These are phyloP conservation scores for Narthecium ossifragum DNA, from an alignment of 106 monocot genomes.

Conservation along the genomic window DNA sequence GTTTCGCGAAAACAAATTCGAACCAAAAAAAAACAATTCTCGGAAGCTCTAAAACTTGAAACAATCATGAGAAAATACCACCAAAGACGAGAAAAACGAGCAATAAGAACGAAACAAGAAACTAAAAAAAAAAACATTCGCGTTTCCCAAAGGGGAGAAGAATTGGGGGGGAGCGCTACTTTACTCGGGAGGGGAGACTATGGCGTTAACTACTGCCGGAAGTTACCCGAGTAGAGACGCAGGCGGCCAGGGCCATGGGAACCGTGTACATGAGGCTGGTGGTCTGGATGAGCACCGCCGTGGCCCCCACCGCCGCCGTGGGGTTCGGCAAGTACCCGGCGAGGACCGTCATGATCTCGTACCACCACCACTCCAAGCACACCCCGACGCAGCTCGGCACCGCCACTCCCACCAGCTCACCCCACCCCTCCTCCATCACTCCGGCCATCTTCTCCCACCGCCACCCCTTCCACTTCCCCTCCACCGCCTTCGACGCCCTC, in stretches of 20 bases:
- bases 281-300: conserved; percentile 84
- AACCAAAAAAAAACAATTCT: too few relatives aligned
- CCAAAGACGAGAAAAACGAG: neutral
- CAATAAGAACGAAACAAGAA: neutral
- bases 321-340: conserved; percentile 88
- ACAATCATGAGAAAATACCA: too few relatives aligned
- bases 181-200: too few relatives aligned
- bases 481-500: conserved; percentile 28
- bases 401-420: conserved; percentile 65
- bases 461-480: conserved; percentile 66
- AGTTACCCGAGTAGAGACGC: conserved; percentile 80
- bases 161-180: too few relatives aligned
- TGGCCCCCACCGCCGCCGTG: conserved; percentile 60
- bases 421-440: conserved; percentile 30
- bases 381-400: conserved; percentile 72
- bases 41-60: too few relatives aligned
- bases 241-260: conserved; percentile 83
- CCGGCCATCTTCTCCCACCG: conserved; percentile 16
- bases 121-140: too few relatives aligned
- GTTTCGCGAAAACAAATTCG: too few relatives aligned
- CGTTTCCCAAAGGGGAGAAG: too few relatives aligned
- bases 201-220: too few relatives aligned
- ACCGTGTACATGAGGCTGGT: conserved; percentile 95
- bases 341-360: conserved; percentile 87
- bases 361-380: conserved; percentile 99